Evolutionary conservation across 495 filamentous ascomycete species (phyloP), one percentile per base, ranked within the genome.

Genomic region (Opeltia flavorubescens): DNA sequence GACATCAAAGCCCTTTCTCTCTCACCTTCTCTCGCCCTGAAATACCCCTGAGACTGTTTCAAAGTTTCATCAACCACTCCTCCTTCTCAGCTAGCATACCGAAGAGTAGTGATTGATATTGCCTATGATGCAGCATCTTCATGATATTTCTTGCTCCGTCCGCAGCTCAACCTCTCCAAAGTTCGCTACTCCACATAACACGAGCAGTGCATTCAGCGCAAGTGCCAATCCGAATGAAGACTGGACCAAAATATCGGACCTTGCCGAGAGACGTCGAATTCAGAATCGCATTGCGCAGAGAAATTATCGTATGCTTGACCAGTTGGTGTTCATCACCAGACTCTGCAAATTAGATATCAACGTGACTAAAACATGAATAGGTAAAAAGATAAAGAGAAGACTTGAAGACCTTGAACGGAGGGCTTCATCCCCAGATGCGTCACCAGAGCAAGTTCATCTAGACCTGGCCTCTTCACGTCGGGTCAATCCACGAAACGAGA

Each of bases 231-330:
- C 91, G 46, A 89, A 94, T 55, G 89, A 96, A 66, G 89, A 96
- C 69, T 96, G 89, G 89, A 96, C 89, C 59, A 91, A 96, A 77
- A 95, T 96, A 65, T 95, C 91, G 36, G 89, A 96, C 61, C 75
- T 95, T 33, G 89, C 89, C 45, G 89, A 95, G 68, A 78, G 89
- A 53, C 73, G 89, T 59, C 74, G 89, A 58, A 95, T 96, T 67
- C 89, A 96, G 67, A 96, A 96, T 66, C 78, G 89, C 43, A 96
- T 96, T 66, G 89, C 89, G 34, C 89, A 96, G 67, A 82, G 89
- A 49, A 96, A 96, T 69, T 96, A 96, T 69, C 89, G 89, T 95
- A 74, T 62, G 89, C 84, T 18, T 34, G 52, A 50, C 34, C 25
- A 23, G 39, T 43, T 29, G n/a, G 27, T n/a, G 24, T 23, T 2